Conservation (phyloP, 768 basidiomycete genomes). For the Auriscalpium microsporum region DNA sequence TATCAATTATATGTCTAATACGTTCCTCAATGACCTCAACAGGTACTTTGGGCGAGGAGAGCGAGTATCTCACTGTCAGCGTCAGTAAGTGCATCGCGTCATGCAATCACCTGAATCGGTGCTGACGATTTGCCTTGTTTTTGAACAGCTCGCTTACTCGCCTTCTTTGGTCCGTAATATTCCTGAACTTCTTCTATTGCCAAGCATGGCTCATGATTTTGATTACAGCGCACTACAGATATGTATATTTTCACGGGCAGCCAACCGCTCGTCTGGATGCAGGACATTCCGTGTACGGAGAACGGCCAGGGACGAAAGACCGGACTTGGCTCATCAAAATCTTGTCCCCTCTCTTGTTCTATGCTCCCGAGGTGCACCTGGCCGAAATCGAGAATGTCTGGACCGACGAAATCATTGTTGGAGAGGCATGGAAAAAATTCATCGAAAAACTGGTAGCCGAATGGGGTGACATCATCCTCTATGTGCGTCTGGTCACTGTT, state of each 20-base stretch:
- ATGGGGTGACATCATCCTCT: slow-evolving; percentile 7
- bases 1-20: neutral
- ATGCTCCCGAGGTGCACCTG: slow-evolving; percentile 9
- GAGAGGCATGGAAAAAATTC: slow-evolving; percentile 4
- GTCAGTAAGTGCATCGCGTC: neutral
- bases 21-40: neutral
- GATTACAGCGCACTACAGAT: slow-evolving; percentile 9
- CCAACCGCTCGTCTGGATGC: slow-evolving; percentile 4
- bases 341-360: slow-evolving; percentile 7
- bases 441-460: slow-evolving; percentile 3
- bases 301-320: neutral
- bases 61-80: neutral
- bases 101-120: no score
- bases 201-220: neutral
- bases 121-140: no score
- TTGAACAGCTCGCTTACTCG: slow-evolving; percentile 1
- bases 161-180: slow-evolving; percentile 7
- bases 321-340: slow-evolving; percentile 5
- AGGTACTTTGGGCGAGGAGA: neutral
- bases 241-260: slow-evolving; percentile 11
- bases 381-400: slow-evolving; percentile 8
- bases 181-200: neutral
- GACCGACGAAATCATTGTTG: slow-evolving; percentile 6
- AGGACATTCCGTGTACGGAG: slow-evolving; percentile 2
- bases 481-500: neutral